These are phyloP conservation scores for Lipomyces lipofer DNA, from an alignment of 805 yeast genomes.

Conservation along the genomic window DNA sequence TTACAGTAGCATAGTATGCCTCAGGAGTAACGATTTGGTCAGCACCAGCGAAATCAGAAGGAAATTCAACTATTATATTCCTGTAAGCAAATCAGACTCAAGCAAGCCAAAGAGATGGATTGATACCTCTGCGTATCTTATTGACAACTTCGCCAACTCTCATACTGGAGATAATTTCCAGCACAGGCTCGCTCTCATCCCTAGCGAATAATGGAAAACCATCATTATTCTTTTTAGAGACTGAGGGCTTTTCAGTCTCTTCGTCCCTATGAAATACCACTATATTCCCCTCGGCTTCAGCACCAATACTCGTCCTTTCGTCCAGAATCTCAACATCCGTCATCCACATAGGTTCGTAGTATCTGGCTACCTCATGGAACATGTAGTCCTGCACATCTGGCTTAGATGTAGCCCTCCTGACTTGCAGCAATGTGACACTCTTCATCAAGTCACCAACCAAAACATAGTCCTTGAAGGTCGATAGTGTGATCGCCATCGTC, in stretches of 20 bases:
- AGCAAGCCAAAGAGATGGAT: no score
- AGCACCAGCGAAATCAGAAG: background rate
- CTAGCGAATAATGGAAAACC: no score
- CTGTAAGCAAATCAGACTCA: background rate
- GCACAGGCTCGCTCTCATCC: conserved; percentile 9
- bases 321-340: conserved; percentile 28
- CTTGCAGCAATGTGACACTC: conserved; percentile 18
- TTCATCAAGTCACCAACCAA: conserved; percentile 33
- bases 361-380: conserved; percentile 23
- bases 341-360: conserved; percentile 33
- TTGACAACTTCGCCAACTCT: conserved; percentile 30
- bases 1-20: conserved; percentile 30
- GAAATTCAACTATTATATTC: no score
- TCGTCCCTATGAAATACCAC: conserved; percentile 18
- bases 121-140: conserved; percentile 23
- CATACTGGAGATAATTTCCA: conserved; percentile 22
- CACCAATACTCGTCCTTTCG: conserved; percentile 15
- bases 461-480: conserved; percentile 16
- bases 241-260: background rate
- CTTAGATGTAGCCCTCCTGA: background rate
- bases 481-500: conserved; percentile 25
- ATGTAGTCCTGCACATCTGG: conserved; percentile 1
- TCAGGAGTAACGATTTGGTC: conserved; percentile 22
- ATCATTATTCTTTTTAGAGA: conserved; percentile 3
- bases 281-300: conserved; percentile 32